Percentiles rank a stretch among this genome's conserved stretches.
Evolutionary conservation across 306 rosid species (phyloP).

Genomic region (Neltuma alba): DNA sequence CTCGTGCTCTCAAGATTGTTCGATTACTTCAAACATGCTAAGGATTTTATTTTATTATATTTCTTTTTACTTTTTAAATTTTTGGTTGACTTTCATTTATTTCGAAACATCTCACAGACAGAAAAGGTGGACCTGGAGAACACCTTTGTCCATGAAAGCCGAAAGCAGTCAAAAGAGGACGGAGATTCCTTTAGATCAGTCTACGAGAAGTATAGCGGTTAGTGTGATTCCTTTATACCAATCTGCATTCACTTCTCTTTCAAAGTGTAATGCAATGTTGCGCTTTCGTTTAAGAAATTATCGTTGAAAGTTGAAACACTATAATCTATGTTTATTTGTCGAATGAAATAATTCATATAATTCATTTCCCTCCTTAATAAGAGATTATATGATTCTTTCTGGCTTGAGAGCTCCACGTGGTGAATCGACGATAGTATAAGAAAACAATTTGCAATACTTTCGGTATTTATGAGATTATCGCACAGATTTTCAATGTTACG

Average conservation of each 20-base stretch:
- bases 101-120: conserved; percentile 59
- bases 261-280: not conserved
- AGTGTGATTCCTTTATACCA: conserved; percentile 3
- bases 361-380: not conserved
- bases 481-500: not conserved
- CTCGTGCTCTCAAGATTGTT: not conserved
- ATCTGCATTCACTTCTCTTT: not conserved
- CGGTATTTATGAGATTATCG: not conserved
- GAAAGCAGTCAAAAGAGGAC: conserved; percentile 53
- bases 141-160: conserved; percentile 83
- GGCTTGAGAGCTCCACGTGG: not conserved
- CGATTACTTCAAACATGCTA: not conserved
- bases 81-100: conserved; percentile 25
- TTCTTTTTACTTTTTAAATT: not conserved
- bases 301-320: not conserved
- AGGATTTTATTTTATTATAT: not conserved
- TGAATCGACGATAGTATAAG: not conserved
- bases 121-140: conserved; percentile 97
- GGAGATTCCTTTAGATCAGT: conserved; percentile 48
- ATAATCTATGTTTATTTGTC: not conserved
- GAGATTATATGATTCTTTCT: not conserved
- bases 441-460: not conserved
- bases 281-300: not conserved
- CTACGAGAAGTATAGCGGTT: conserved; percentile 71
- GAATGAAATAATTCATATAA: not conserved